Evolutionary conservation across 2,329 filamentous ascomycete genomes (phyloP).

Genomic region (Fonsecaea monophora): DNA sequence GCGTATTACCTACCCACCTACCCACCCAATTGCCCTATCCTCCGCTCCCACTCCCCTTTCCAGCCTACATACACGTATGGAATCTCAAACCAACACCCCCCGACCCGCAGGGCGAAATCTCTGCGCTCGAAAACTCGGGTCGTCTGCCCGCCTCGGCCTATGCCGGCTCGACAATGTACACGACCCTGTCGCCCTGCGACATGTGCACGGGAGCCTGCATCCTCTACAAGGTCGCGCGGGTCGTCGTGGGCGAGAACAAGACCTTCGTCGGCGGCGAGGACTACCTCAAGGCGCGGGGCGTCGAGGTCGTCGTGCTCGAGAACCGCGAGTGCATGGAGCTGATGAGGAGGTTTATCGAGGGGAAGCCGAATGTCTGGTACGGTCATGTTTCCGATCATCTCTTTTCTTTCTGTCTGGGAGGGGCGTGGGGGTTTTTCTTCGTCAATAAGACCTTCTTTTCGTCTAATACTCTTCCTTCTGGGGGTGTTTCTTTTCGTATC

Average conservation of each 20-base stretch:
- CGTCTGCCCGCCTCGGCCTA: slow-evolving; percentile 73
- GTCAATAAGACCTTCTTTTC: background rate
- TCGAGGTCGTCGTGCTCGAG: slow-evolving; percentile 75
- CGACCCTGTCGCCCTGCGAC: slow-evolving; percentile 77
- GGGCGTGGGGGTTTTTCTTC: too few relatives aligned
- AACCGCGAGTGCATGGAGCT: slow-evolving; percentile 69
- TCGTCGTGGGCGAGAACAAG: slow-evolving; percentile 79
- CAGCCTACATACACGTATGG: background rate
- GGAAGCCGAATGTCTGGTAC: slow-evolving; percentile 75
- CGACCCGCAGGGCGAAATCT: slow-evolving; percentile 70
- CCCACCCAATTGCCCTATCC: background rate
- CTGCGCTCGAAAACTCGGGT: slow-evolving; percentile 75
- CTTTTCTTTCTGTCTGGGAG: background rate
- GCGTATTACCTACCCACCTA: background rate
- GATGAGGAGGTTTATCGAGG: slow-evolving; percentile 74
- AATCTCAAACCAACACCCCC: too few relatives aligned
- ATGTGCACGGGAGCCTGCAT: slow-evolving; percentile 83
- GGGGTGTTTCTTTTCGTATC: slow-evolving; percentile 20
- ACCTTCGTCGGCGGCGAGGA: slow-evolving; percentile 76
- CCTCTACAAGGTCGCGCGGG: slow-evolving; percentile 74
- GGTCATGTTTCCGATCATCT: slow-evolving; percentile 40
- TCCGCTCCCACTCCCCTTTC: background rate
- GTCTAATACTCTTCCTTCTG: slow-evolving; percentile 3
- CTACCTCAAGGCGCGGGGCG: slow-evolving; percentile 69
- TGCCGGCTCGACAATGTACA: slow-evolving; percentile 79